Evolutionary conservation across 768 basidiomycete genomes (phyloP), one percentile per base, ranked within the genome.

Genomic region (Panaeolus cyanescens): DNA sequence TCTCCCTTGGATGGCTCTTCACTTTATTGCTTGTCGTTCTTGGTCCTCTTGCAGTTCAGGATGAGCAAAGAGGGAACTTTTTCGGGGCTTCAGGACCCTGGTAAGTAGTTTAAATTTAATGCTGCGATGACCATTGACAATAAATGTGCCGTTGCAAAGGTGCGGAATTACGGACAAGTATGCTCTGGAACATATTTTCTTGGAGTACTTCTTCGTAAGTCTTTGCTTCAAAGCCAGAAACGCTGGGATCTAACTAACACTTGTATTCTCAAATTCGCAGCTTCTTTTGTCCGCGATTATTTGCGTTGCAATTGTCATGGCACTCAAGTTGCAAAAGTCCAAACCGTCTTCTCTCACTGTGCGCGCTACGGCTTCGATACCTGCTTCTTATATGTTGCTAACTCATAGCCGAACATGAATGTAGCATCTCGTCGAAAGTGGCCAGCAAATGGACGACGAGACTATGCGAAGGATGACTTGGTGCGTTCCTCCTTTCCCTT

Each of bases 131-230:
- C 15, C 15, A 28, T 28, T 50, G 12, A 50, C 45, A 28, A 50
- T 50, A 13, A 13, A 53, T 61, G 1, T 42, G 32, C 50, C 15
- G 4, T 9, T 33, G 54, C 32, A 5, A 13, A 74, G 72, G 65
- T 74, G 82, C 59, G 82, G 81, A 79, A 81, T 83, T 32, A 79
- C 80, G 7, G 59, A 67, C 3, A 63, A 67, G 13, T 83, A 83
- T 63, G 75, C 78, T 2, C 30, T 56, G 15, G 75, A 75, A 50
- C 79, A 78, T 42, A 69, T 73, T 10, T 71, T 72, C 54, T 65
- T 81, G 19, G 81, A 82, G 65, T 83, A 82, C 64, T 74, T 81
- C 65, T 74, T 81, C 28, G 81, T 82, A 54, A 56, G 77, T 71
- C 12, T 28, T 7, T 28, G 2, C 45, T 8, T 13, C 45, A 3